These are phyloP conservation scores for Aspergillus pseudoterreus DNA, from an alignment of 2,329 filamentous ascomycete genomes.

Conservation along the genomic window DNA sequence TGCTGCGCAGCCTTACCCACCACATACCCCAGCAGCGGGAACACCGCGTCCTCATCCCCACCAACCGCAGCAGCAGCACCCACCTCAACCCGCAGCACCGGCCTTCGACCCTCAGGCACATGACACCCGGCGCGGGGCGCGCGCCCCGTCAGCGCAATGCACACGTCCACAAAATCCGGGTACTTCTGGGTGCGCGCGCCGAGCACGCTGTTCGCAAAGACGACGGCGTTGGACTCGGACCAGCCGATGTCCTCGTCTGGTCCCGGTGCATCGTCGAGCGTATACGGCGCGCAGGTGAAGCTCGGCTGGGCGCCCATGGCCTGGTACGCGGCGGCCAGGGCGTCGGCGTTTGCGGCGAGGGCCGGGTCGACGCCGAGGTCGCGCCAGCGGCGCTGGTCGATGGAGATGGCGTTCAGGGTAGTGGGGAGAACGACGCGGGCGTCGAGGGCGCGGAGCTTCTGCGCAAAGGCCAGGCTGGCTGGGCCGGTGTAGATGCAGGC, in stretches of 20 bases:
- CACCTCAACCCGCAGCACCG: slow-evolving; percentile 1
- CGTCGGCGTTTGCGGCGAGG: slow-evolving; percentile 28
- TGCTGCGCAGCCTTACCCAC: slow-evolving; percentile 28
- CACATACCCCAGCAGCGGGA: slow-evolving; percentile 38
- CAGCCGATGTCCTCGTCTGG: slow-evolving; percentile 42
- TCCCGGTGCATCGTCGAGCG: slow-evolving; percentile 32
- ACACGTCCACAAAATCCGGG: slow-evolving; percentile 45
- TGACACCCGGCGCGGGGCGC: slow-evolving; percentile 29
- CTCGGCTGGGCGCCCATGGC: slow-evolving; percentile 40
- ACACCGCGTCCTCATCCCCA: slow-evolving; percentile 30
- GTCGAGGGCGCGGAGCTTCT: slow-evolving; percentile 31
- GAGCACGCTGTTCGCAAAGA: slow-evolving; percentile 46
- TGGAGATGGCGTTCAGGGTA: slow-evolving; percentile 43
- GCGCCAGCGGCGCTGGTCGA: slow-evolving; percentile 42
- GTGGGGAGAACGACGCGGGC: slow-evolving; percentile 39
- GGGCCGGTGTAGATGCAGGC: slow-evolving; percentile 43
- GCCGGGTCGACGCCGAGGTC: slow-evolving; percentile 31
- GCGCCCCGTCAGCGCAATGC: slow-evolving; percentile 42
- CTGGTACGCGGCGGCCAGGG: slow-evolving; percentile 36
- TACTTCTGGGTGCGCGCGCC: slow-evolving; percentile 46
- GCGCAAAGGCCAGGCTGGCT: slow-evolving; percentile 34
- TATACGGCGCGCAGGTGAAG: slow-evolving; percentile 47
- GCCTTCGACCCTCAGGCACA: slow-evolving; percentile 18
- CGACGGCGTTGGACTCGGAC: slow-evolving; percentile 47
- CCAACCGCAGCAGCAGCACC: not conserved